phyloP scores from a whole-genome alignment of 208 protist species.

The Porcisia hertigi region DNA sequence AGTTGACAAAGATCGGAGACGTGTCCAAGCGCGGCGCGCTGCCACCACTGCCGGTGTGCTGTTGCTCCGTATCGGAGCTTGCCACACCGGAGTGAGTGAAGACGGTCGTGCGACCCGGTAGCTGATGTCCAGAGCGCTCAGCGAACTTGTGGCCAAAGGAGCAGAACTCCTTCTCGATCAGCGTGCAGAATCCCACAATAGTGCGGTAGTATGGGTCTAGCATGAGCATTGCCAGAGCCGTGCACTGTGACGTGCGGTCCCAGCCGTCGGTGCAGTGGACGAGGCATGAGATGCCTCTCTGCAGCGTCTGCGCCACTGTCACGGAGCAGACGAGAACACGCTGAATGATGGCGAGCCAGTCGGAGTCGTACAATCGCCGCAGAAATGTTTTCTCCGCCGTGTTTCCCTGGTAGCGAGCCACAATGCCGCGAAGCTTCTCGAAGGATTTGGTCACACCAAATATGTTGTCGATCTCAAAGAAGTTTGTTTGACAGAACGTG shows the following conservation, averaged over 20 bases:
- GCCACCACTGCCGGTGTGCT: constrained; percentile 8
- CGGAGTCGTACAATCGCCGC: constrained; percentile 51
- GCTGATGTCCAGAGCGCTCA: constrained; percentile 80
- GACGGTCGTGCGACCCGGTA: constrained; percentile 54
- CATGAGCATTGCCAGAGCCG: constrained; percentile 80
- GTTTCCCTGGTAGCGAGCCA: constrained; percentile 56
- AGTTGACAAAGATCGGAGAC: constrained; percentile 96
- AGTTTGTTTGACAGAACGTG: constrained; percentile 73
- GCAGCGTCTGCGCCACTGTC: constrained; percentile 45
- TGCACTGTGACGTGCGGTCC: constrained; percentile 94
- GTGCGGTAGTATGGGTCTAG: constrained; percentile 97
- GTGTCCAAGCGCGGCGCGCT: constrained; percentile 46
- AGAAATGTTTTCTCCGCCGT: constrained; percentile 54
- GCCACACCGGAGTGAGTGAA: constrained; percentile 37
- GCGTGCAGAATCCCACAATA: constrained; percentile 88
- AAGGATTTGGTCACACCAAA: constrained; percentile 69
- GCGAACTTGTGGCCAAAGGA: constrained; percentile 96
- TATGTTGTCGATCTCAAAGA: constrained; percentile 93
- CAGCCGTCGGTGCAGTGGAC: constrained; percentile 96
- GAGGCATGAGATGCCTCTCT: constrained; percentile 68
- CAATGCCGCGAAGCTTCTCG: constrained; percentile 58
- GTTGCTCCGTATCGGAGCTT: constrained; percentile 56
- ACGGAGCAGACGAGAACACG: constrained; percentile 57
- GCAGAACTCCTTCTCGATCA: constrained; percentile 97
- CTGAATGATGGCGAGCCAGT: constrained; percentile 73